Evolutionary conservation across 208 protist species (phyloP), one percentile per base, ranked within the genome.

Genomic region (Leptomonas pyrrhocoris): DNA sequence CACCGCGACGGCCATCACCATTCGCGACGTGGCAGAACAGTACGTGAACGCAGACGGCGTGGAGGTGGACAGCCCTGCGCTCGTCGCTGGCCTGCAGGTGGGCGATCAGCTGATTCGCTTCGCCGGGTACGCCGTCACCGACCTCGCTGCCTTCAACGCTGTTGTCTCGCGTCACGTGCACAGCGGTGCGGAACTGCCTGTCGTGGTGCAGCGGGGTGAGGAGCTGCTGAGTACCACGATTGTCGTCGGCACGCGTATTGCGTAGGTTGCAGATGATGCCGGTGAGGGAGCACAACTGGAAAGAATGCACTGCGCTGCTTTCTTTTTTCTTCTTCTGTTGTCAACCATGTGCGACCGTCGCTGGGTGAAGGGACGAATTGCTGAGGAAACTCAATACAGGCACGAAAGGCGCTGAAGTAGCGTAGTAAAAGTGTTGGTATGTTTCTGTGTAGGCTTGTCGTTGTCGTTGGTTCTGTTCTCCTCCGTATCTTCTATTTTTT

Each of bases 81-180:
- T 77, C 48, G 73, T 56, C 23, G 88, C 90, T 9, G 88, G 88
- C 25, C 64, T 95, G 62, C 54, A 80, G 50, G 77, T 73, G 0
- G 88, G 86, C 25, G 90, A 95, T 67, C 77, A 84, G 50, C 79
- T 95, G 0, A 59, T 88, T 49, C 90, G 90, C 50, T 95, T 95
- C 65, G 90, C 86, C 8, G 87, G 88, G 27, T 95, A 93, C 69
- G 72, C 88, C 1, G 90, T 95, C 28, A 95, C 90, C 16, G 90
- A 95, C 60, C 80, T 95, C 11, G 79, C 90, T 19, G 83, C 90
- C 28, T 95, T 95, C 66, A 95, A 95, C 56, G 79, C 87, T 19
- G 80, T 95, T 18, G 88, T 92, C 6, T 75, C 86, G 31, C 83
- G 90, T 16, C 88, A 95, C 68, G 81, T 88, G 61, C 77, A 79